These are phyloP conservation scores for Amoebophrya sp. DNA, from an alignment of 169 alveolate genomes.

Conservation along the genomic window DNA sequence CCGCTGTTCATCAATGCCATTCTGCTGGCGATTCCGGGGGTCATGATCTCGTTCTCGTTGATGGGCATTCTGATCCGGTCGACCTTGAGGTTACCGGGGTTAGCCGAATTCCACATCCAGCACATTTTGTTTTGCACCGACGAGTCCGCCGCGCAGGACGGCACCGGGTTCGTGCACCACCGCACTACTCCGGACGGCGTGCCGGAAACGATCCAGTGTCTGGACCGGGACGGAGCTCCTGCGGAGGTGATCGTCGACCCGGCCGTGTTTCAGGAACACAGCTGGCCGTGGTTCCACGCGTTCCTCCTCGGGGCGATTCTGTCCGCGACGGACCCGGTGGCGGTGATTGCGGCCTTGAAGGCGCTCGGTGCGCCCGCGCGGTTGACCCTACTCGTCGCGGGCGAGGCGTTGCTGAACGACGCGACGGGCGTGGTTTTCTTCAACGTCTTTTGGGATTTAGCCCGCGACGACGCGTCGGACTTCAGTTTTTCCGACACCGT, in stretches of 20 bases:
- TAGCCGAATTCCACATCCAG: neutral
- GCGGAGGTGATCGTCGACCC: neutral
- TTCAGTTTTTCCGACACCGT: neutral
- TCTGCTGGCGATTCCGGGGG: neutral
- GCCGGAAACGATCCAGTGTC: too few relatives aligned
- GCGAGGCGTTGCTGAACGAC: conserved; percentile 67
- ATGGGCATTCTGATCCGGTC: neutral
- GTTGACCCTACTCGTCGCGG: conserved; percentile 61
- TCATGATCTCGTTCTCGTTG: neutral
- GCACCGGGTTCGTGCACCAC: too few relatives aligned
- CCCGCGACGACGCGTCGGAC: neutral
- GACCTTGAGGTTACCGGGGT: too few relatives aligned
- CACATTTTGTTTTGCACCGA: too few relatives aligned
- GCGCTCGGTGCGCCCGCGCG: conserved; percentile 63
- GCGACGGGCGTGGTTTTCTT: conserved; percentile 65
- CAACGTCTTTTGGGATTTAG: conserved; percentile 52
- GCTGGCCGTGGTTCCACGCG: too few relatives aligned
- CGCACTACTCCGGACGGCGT: too few relatives aligned
- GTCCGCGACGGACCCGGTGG: conserved; percentile 69
- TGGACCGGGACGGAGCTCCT: neutral
- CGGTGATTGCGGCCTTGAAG: conserved; percentile 60
- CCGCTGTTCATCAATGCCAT: neutral
- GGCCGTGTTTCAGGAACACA: too few relatives aligned
- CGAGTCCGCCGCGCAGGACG: too few relatives aligned
- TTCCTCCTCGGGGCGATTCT: conserved; percentile 60